phyloP scores from a whole-genome alignment of 805 yeast species.

The Yarrowia yakushimensis region DNA sequence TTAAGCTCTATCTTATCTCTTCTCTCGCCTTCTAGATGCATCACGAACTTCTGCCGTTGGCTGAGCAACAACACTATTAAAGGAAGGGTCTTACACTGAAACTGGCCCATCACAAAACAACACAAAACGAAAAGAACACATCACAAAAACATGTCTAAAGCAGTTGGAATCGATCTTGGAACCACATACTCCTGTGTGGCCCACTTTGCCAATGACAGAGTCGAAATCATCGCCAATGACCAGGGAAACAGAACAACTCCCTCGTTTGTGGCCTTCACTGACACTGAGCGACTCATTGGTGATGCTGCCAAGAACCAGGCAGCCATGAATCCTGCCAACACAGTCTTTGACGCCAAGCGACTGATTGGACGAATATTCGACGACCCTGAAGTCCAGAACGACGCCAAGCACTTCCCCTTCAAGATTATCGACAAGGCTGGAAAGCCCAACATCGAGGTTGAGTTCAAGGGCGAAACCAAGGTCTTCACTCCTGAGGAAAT shows the following conservation, averaged over 20 bases:
- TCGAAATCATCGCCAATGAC: conserved; percentile 92
- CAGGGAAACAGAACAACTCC: conserved; percentile 99
- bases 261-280: conserved; percentile 69
- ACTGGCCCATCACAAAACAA: not conserved
- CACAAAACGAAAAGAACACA: not conserved
- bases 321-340: conserved; percentile 90
- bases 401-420: not conserved
- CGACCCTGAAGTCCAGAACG: not conserved
- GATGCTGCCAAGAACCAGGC: conserved; percentile 99
- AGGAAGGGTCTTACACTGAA: not conserved
- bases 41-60: not conserved
- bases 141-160: conserved; percentile 45
- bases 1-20: not conserved
- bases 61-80: not conserved
- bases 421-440: not conserved
- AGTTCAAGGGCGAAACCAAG: not conserved
- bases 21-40: not conserved
- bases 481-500: not conserved
- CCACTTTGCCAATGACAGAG: conserved; percentile 76
- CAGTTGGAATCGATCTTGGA: conserved; percentile 58
- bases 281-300: not conserved
- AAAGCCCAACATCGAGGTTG: not conserved
- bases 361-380: conserved; percentile 79
- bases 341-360: conserved; percentile 94
- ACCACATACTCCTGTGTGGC: conserved; percentile 57